Evolutionary conservation across 2,329 filamentous ascomycete genomes (phyloP).

Genomic region (Plectosphaerella cucumerina): DNA sequence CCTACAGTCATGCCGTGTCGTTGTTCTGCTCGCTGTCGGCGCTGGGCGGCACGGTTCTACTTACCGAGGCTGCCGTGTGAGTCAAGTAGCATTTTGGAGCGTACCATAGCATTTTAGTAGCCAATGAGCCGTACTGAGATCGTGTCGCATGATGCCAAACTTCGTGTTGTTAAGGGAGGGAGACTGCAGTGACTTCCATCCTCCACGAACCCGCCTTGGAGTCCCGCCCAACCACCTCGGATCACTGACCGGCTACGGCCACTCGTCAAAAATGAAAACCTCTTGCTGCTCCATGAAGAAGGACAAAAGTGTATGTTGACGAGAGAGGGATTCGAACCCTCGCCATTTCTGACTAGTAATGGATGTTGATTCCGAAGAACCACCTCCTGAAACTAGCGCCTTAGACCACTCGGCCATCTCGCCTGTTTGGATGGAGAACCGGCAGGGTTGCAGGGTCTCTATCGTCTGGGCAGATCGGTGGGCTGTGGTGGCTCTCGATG

Average conservation of each 20-base stretch:
- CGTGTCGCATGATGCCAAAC: neutral
- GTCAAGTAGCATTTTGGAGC: neutral
- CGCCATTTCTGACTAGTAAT: neutral
- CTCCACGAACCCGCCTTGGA: too few relatives aligned
- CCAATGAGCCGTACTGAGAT: conserved; percentile 4
- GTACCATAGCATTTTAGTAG: neutral
- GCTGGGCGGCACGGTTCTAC: conserved; percentile 18
- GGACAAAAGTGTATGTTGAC: conserved; percentile 1
- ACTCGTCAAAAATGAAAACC: neutral
- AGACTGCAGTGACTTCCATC: too few relatives aligned
- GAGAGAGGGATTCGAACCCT: neutral
- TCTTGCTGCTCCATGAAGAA: conserved; percentile 4
- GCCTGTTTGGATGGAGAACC: too few relatives aligned
- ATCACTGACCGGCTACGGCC: too few relatives aligned
- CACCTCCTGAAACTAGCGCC: neutral
- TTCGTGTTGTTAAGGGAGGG: too few relatives aligned
- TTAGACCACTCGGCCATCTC: too few relatives aligned
- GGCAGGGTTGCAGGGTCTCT: too few relatives aligned
- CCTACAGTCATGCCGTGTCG: conserved; percentile 28
- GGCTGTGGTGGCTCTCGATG: too few relatives aligned
- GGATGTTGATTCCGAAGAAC: too few relatives aligned
- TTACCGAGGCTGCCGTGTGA: conserved; percentile 16
- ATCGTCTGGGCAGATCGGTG: too few relatives aligned
- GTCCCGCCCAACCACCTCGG: too few relatives aligned
- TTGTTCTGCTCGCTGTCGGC: conserved; percentile 20